Conservation (phyloP, 805 yeast species). For the Sugiyamaella qingdaonensis region DNA sequence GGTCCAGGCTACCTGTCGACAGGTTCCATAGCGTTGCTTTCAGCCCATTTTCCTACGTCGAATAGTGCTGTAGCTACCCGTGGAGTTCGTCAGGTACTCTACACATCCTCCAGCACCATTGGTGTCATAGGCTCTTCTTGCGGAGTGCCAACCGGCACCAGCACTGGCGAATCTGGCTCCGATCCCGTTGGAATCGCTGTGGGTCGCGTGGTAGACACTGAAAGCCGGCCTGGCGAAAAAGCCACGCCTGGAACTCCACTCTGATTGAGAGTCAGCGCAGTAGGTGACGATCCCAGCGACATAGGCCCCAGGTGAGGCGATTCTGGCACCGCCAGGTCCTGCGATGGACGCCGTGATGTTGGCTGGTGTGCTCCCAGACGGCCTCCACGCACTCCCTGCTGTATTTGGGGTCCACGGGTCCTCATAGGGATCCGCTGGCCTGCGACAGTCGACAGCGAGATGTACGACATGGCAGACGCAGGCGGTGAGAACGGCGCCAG, state of each 20-base stretch:
- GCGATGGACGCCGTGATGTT: slow-evolving; percentile 1
- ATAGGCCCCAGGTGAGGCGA: slow-evolving; percentile 14
- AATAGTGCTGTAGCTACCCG: no score
- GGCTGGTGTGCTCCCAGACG: neutral
- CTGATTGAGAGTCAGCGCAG: slow-evolving; percentile 13
- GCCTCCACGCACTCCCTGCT: neutral
- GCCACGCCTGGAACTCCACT: neutral
- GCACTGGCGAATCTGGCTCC: slow-evolving; percentile 14
- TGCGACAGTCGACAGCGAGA: neutral
- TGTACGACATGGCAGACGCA: slow-evolving; percentile 7
- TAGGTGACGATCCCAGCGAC: slow-evolving; percentile 16
- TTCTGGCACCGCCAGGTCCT: slow-evolving; percentile 10
- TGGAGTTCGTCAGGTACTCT: no score
- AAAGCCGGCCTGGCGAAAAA: no score
- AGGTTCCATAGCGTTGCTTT: no score
- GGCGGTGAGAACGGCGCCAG: slow-evolving; percentile 9
- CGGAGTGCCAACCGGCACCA: slow-evolving; percentile 20
- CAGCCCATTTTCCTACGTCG: no score
- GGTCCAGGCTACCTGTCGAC: no score
- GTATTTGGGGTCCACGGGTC: slow-evolving; percentile 5
- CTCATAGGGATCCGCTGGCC: neutral
- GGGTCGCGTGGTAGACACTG: neutral
- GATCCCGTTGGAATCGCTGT: neutral
- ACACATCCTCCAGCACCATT: slow-evolving; percentile 12
- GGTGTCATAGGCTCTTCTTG: slow-evolving; percentile 21